These are phyloP conservation scores for Tolypocladium nubicola DNA, from an alignment of 2,329 filamentous ascomycete species.

Conservation along the genomic window DNA sequence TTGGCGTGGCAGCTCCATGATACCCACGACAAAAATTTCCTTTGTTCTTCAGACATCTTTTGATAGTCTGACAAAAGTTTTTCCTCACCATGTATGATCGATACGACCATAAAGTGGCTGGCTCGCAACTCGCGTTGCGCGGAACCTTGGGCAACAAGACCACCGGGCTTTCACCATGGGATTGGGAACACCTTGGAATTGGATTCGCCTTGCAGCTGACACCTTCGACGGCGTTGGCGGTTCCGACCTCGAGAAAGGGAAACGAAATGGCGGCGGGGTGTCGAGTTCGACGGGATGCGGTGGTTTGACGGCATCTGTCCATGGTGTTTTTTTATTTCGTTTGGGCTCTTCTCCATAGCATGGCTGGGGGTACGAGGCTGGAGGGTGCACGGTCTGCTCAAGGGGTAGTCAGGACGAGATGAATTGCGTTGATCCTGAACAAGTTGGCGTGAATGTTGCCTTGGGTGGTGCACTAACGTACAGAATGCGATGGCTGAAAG, in stretches of 20 bases:
- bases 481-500: neutral
- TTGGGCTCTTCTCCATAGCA: constrained; percentile 1
- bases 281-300: constrained; percentile 12
- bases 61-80: constrained; percentile 10
- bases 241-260: constrained; percentile 11
- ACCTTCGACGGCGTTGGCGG: constrained; percentile 8
- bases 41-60: constrained; percentile 11
- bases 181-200: constrained; percentile 18
- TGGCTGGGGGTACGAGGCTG: constrained; percentile 6
- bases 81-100: constrained; percentile 17
- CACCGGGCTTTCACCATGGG: constrained; percentile 10
- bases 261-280: constrained; percentile 14
- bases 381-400: constrained; percentile 16
- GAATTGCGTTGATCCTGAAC: constrained; percentile 21
- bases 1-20: constrained; percentile 31
- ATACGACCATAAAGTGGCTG: constrained; percentile 19
- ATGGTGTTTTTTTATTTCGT: constrained; percentile 8
- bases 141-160: constrained; percentile 11
- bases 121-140: constrained; percentile 17
- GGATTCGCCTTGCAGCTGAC: constrained; percentile 17
- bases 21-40: constrained; percentile 27
- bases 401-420: constrained; percentile 28
- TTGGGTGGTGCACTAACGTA: neutral
- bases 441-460: constrained; percentile 11
- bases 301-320: constrained; percentile 8